Evolutionary conservation across 495 filamentous ascomycete species (phyloP).

Genomic region (Penicillium robsamsonii): DNA sequence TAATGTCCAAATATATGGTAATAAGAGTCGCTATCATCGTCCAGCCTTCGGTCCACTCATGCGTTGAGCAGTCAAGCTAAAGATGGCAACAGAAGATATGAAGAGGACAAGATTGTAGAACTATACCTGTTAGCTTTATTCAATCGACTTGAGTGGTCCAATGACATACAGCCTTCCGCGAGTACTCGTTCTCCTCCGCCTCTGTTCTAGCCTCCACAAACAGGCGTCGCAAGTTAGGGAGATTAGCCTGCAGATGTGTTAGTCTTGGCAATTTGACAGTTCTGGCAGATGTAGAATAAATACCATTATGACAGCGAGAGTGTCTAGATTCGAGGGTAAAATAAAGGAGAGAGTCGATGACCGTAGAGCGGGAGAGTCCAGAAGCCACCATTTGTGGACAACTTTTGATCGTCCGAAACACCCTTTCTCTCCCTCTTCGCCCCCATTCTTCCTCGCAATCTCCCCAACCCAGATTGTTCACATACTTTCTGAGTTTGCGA

Average conservation of each 20-base stretch:
- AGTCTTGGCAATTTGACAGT: conserved; percentile 7
- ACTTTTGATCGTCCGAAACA: conserved; percentile 36
- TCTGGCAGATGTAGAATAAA: background rate
- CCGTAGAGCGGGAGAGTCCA: conserved; percentile 21
- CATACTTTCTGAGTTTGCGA: conserved; percentile 5
- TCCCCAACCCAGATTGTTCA: conserved; percentile 10
- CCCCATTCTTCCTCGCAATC: conserved; percentile 8
- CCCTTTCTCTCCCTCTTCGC: conserved; percentile 25
- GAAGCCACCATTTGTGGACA: conserved; percentile 44
- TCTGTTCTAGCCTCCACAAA: conserved; percentile 95
- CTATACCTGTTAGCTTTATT: conserved; percentile 41
- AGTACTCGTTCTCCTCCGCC: conserved; percentile 91
- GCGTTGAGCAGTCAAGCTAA: conserved; percentile 84
- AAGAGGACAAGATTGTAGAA: conserved; percentile 98
- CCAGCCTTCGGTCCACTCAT: conserved; percentile 50
- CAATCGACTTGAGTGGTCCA: background rate
- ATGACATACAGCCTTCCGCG: conserved; percentile 72
- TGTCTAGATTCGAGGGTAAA: conserved; percentile 8
- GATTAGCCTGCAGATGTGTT: conserved; percentile 60
- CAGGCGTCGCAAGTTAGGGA: conserved; percentile 91
- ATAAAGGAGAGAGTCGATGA: conserved; percentile 18
- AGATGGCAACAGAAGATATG: conserved; percentile 88
- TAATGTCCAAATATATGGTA: background rate
- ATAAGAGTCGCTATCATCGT: conserved; percentile 27
- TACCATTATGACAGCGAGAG: conserved; percentile 17